These are phyloP conservation scores for Lophiotrema nucula DNA, from an alignment of 495 filamentous ascomycete species.

Conservation along the genomic window DNA sequence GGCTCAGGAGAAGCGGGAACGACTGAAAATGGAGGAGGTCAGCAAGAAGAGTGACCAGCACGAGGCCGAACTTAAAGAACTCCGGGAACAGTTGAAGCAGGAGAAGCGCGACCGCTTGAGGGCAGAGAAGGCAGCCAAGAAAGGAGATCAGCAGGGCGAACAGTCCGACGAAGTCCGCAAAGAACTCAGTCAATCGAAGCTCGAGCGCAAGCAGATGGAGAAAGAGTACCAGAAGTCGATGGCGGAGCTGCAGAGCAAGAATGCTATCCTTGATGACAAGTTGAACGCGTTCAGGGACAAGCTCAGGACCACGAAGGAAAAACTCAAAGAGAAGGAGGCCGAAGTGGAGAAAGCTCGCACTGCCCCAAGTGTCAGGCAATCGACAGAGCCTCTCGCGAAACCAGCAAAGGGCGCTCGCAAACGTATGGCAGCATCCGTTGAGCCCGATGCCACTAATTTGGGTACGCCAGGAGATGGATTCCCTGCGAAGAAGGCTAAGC, in stretches of 20 bases:
- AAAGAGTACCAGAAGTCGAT: slow-evolving; percentile 39
- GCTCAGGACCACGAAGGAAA: slow-evolving; percentile 62
- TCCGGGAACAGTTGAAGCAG: slow-evolving; percentile 35
- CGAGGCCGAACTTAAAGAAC: slow-evolving; percentile 34
- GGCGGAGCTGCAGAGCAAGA: slow-evolving; percentile 54
- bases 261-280: slow-evolving; percentile 61
- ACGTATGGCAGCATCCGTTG: slow-evolving; percentile 44
- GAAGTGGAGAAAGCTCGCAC: slow-evolving; percentile 48
- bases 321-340: slow-evolving; percentile 60
- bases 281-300: slow-evolving; percentile 67
- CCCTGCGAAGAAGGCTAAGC: slow-evolving; percentile 46
- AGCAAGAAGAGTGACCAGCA: slow-evolving; percentile 48
- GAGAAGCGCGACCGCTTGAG: slow-evolving; percentile 25
- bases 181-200: slow-evolving; percentile 45
- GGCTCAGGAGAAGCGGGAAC: slow-evolving; percentile 14
- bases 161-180: slow-evolving; percentile 41
- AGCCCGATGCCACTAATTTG: slow-evolving; percentile 54
- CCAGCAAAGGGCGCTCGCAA: slow-evolving; percentile 48
- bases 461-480: slow-evolving; percentile 65
- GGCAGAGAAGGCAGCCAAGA: slow-evolving; percentile 27
- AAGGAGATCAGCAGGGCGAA: slow-evolving; percentile 5
- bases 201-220: slow-evolving; percentile 44
- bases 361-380: slow-evolving; percentile 35
- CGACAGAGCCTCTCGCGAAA: slow-evolving; percentile 13
- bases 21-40: slow-evolving; percentile 26